phyloP scores from a whole-genome alignment of 1,284 basidiomycete species.

The Trichosporon asahii region DNA sequence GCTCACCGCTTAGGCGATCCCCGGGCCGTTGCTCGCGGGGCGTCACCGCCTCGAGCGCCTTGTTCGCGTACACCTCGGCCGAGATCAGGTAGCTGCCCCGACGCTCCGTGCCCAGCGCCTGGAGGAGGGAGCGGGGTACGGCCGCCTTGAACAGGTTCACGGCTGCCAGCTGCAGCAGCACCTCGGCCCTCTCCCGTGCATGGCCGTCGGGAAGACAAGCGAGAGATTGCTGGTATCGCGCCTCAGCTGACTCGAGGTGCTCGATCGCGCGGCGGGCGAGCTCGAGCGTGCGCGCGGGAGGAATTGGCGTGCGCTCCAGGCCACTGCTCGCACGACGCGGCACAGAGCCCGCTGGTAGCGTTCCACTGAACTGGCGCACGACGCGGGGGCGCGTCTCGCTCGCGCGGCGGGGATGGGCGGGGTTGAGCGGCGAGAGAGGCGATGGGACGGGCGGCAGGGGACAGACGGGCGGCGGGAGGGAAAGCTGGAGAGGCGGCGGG shows the following conservation, averaged over 20 bases:
- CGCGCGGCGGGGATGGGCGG: not conserved
- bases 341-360: not conserved
- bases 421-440: not conserved
- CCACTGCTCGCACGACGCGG: not conserved
- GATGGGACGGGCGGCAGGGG: not conserved
- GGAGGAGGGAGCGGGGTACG: not conserved
- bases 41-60: not conserved
- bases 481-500: not conserved
- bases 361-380: not conserved
- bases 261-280: conserved; percentile 3
- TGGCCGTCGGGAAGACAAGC: not conserved
- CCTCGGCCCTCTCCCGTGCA: not conserved
- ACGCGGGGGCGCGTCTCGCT: not conserved
- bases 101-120: not conserved
- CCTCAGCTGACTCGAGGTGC: not conserved
- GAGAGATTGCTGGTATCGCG: not conserved
- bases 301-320: not conserved
- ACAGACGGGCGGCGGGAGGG: not conserved
- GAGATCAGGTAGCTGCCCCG: not conserved
- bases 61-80: conserved; percentile 2
- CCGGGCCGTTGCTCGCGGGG: not conserved
- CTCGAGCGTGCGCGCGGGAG: not conserved
- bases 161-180: not conserved
- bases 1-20: not conserved
- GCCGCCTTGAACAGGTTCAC: conserved; percentile 2